Evolutionary conservation across 1,284 basidiomycete species (phyloP).

Genomic region (Malassezia brasiliensis): DNA sequence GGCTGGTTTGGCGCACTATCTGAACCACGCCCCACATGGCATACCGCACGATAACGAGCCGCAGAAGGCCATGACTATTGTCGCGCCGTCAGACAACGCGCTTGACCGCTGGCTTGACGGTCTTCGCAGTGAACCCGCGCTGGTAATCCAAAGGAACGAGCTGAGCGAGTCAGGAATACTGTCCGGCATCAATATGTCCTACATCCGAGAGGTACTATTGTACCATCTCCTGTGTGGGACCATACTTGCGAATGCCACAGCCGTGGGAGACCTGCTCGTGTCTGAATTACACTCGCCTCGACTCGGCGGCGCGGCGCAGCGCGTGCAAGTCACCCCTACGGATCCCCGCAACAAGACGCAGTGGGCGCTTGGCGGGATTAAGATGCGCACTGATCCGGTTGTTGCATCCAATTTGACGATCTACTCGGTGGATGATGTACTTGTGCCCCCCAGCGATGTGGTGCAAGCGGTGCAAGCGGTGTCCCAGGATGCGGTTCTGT

Average conservation of each 20-base stretch:
- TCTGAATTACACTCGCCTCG: constrained; percentile 25
- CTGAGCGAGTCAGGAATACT: no score
- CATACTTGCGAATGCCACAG: constrained; percentile 21
- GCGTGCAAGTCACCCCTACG: constrained; percentile 44
- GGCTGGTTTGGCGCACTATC: constrained; percentile 53
- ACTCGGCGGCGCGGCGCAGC: constrained; percentile 39
- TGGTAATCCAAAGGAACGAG: no score
- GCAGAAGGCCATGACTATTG: constrained; percentile 47
- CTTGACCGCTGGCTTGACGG: constrained; percentile 49
- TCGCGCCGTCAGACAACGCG: constrained; percentile 82
- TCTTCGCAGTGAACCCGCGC: no score
- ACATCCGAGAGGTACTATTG: constrained; percentile 25
- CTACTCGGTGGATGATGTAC: constrained; percentile 75
- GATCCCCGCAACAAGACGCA: constrained; percentile 22
- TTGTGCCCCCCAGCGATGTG: constrained; percentile 70
- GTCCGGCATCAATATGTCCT: background rate
- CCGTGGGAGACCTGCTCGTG: constrained; percentile 25
- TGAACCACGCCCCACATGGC: constrained; percentile 22
- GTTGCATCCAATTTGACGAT: constrained; percentile 64
- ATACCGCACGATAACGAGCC: constrained; percentile 21
- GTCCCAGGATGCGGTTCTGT: constrained; percentile 56
- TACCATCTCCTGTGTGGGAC: constrained; percentile 40
- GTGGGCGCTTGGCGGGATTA: constrained; percentile 51
- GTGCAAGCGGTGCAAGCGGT: constrained; percentile 65
- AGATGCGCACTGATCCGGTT: constrained; percentile 76